Base-by-base conservation (phyloP, 1,139 yeast genomes). In the Yamadazyma atlantica region DNA sequence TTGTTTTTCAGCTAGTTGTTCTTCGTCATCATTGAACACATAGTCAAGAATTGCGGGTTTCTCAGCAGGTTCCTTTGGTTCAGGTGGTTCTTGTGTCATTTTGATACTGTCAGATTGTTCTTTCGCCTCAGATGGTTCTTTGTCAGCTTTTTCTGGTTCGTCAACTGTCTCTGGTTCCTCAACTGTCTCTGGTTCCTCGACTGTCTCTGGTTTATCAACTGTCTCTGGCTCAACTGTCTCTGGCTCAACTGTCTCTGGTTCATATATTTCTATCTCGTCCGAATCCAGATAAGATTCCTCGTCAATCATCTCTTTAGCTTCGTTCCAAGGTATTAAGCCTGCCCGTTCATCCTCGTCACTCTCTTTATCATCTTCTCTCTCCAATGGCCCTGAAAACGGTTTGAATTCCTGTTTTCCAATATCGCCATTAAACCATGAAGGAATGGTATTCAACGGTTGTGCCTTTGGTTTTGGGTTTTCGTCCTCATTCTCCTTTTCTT, bases 11-110 rank as follows among this genome's bases (percentile, higher is more conserved):
- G 88, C 60, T 12, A 78, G 74, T 22, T 78, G 80, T 40, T 87
- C 95, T 41, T 90, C 96, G 23, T 80, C 82, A 40, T 85, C 89
- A 18, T 81, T 85, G 55, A 79, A 86, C 42, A 78, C 85, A 48
- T 82, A 83, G 41, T 81, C 85, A 5, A 75, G 48, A 5, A 28
- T 28, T 26, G 37, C 34, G 13, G 34, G 34, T 12, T 19, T 32
- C 13, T 23, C 17, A 13, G 12, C 35, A 13, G n/a, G 27, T 27
- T 15, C 13, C 11, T 15, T n/a, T 5, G 11, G 16, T 10, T 27
- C 17, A 13, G 7, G 4, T 15, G 33, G 9, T 19, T 19, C 11
- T 15, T 29, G 17, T 21, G 7, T 10, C 24, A 21, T 11, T 7
- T 24, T 24, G 14, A 7, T 24, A 12, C 9, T 15, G 32, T 19